A percentile compares a stretch with the other conserved stretches of the same genome.
phyloP scores from a whole-genome alignment of 2,329 filamentous ascomycete genomes.

The Colletotrichum acutatum region DNA sequence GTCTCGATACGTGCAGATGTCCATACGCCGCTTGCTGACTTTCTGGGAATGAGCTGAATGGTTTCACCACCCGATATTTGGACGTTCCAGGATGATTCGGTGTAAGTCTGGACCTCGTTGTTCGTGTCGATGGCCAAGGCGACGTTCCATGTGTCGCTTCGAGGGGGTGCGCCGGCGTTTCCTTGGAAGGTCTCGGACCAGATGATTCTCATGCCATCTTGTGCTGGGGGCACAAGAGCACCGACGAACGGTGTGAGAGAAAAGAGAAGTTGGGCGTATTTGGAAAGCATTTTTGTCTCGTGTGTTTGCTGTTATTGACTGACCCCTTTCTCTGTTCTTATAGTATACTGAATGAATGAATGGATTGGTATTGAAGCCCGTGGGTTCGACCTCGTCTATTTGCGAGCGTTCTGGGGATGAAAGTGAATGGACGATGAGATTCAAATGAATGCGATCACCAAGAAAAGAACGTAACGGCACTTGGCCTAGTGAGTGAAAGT shows the following conservation, averaged over 20 bases:
- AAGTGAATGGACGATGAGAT: slow-evolving; percentile 17
- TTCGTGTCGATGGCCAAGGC: slow-evolving; percentile 58
- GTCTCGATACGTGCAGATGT: slow-evolving; percentile 67
- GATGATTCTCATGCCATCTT: slow-evolving; percentile 53
- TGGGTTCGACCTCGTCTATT: not conserved
- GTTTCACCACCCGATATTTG: slow-evolving; percentile 62
- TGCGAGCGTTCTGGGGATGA: not conserved
- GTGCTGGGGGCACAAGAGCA: slow-evolving; percentile 51
- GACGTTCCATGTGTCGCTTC: slow-evolving; percentile 54
- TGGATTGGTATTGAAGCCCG: not conserved
- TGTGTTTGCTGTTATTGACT: not conserved
- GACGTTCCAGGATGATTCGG: slow-evolving; percentile 56
- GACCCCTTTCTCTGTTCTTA: not conserved
- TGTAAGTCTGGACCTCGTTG: slow-evolving; percentile 63
- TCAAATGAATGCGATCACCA: slow-evolving; percentile 19
- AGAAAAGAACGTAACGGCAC: slow-evolving; percentile 29
- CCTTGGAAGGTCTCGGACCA: slow-evolving; percentile 61
- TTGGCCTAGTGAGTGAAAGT: slow-evolving; percentile 18
- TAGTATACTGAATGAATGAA: not conserved
- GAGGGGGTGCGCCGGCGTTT: slow-evolving; percentile 48
- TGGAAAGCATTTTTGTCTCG: slow-evolving; percentile 1
- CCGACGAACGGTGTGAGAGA: slow-evolving; percentile 39
- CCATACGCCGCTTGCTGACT: slow-evolving; percentile 54
- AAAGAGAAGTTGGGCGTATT: slow-evolving; percentile 22
- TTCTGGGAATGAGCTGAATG: slow-evolving; percentile 62